Percentiles rank a stretch among this genome's conserved stretches.
These are phyloP conservation scores for Fusarium sp. DNA, from an alignment of 2,329 filamentous ascomycete genomes.

Conservation along the genomic window DNA sequence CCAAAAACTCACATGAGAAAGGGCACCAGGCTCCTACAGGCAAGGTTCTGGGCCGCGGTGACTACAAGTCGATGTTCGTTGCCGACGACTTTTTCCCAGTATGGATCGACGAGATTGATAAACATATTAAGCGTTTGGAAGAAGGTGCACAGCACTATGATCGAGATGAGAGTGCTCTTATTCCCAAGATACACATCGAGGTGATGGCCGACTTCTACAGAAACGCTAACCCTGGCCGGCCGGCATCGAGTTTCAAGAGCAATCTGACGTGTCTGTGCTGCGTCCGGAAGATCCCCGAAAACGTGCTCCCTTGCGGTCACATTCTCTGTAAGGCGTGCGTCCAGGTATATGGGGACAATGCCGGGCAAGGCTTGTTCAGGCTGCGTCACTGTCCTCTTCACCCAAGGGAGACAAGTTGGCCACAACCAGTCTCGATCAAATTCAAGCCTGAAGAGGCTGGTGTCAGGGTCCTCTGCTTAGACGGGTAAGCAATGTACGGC, in stretches of 20 bases:
- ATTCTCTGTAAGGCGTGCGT: conserved; percentile 18
- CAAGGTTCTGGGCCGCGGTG: conserved; percentile 2
- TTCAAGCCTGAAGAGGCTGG: conserved; percentile 21
- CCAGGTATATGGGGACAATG: conserved; percentile 5
- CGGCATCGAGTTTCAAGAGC: neutral
- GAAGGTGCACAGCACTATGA: neutral
- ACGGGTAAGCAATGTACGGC: conserved; percentile 1
- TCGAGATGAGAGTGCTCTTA: neutral
- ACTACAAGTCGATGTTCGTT: neutral
- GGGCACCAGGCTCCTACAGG: conserved; percentile 13
- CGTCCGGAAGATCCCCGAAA: conserved; percentile 15
- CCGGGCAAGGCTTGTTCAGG: conserved; percentile 1
- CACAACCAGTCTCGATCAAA: neutral
- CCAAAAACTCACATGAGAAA: neutral
- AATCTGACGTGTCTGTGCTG: conserved; percentile 18
- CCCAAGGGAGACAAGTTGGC: conserved; percentile 1
- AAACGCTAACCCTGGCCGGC: neutral
- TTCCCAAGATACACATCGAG: conserved; percentile 4
- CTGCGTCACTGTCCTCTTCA: conserved; percentile 12
- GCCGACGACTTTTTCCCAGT: neutral
- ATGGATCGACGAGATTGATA: conserved; percentile 7
- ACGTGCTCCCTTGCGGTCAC: conserved; percentile 19
- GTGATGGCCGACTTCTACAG: conserved; percentile 10
- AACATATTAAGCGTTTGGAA: neutral
- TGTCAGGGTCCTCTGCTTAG: conserved; percentile 12